Evolutionary conservation across 2,329 filamentous ascomycete species (phyloP).

Genomic region (Claviceps maximensis): DNA sequence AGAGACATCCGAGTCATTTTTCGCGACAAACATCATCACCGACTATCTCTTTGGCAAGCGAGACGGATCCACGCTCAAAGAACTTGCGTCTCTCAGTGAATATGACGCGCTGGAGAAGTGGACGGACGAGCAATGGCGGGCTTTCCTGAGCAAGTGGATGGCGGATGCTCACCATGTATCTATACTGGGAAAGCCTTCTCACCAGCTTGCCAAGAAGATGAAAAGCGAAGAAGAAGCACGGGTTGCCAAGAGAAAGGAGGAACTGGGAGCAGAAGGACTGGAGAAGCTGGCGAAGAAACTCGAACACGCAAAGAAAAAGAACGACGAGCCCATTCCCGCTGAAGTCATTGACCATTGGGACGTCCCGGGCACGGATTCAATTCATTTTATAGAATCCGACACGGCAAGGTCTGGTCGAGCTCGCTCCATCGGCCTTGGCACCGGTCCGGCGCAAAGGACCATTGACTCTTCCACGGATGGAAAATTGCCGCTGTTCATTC

Average conservation of each 20-base stretch:
- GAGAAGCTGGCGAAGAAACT: slow-evolving; percentile 61
- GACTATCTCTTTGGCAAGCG: slow-evolving; percentile 85
- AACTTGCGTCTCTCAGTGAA: slow-evolving; percentile 42
- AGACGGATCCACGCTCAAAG: slow-evolving; percentile 62
- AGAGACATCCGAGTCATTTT: slow-evolving; percentile 69
- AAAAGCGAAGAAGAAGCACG: slow-evolving; percentile 71
- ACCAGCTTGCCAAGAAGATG: slow-evolving; percentile 63
- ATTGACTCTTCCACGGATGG: slow-evolving; percentile 54
- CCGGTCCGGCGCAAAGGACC: slow-evolving; percentile 59
- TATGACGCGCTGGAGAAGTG: slow-evolving; percentile 63
- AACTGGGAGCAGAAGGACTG: slow-evolving; percentile 71
- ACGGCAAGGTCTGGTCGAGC: slow-evolving; percentile 76
- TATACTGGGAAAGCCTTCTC: slow-evolving; percentile 75
- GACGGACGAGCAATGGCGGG: slow-evolving; percentile 73
- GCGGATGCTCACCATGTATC: slow-evolving; percentile 76
- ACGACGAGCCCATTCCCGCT: slow-evolving; percentile 73
- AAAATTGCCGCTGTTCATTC: slow-evolving; percentile 72
- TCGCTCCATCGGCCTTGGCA: slow-evolving; percentile 50
- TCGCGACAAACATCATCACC: slow-evolving; percentile 73
- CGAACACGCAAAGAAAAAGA: slow-evolving; percentile 73
- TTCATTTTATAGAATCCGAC: slow-evolving; percentile 83
- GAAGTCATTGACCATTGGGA: slow-evolving; percentile 69
- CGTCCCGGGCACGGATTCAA: slow-evolving; percentile 77
- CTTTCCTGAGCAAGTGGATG: slow-evolving; percentile 73
- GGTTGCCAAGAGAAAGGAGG: slow-evolving; percentile 63